Percentiles rank a stretch among this genome's conserved stretches.
Conservation (phyloP, 345 rosid genomes). For the Rhodamnia argentea region DNA sequence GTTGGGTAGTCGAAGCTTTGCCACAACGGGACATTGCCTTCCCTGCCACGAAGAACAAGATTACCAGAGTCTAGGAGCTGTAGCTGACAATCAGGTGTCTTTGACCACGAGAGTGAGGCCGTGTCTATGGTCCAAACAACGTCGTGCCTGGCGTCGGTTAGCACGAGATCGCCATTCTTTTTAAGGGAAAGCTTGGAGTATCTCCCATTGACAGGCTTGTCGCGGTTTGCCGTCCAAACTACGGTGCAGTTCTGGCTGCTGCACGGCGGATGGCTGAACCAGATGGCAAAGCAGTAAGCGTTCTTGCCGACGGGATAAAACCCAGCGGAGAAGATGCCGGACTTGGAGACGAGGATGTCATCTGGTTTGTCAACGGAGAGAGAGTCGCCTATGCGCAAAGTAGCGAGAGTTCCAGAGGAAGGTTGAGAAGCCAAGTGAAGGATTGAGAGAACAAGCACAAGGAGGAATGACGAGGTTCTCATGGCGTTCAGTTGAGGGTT, state of each 20-base stretch:
- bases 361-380: not conserved
- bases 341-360: not conserved
- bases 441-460: not conserved
- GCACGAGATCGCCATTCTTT: conserved; percentile 2
- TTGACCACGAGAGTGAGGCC: not conserved
- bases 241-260: not conserved
- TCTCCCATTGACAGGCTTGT: conserved; percentile 17
- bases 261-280: conserved; percentile 7
- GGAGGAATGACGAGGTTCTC: not conserved
- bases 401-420: no score
- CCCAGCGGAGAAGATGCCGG: not conserved
- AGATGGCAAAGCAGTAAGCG: conserved; percentile 1
- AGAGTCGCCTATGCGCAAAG: not conserved
- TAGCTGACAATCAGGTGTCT: not conserved
- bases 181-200: conserved; percentile 8
- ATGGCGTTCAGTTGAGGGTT: no score
- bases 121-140: conserved; percentile 16
- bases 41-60: conserved; percentile 1
- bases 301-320: not conserved
- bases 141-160: conserved; percentile 5
- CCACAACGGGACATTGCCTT: conserved; percentile 4
- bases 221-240: conserved; percentile 28
- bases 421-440: not conserved
- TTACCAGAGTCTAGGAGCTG: conserved; percentile 18
- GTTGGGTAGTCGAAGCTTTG: conserved; percentile 28